These are phyloP conservation scores for Sarocladium brachiariae DNA, from an alignment of 2,329 filamentous ascomycete species.

Conservation along the genomic window DNA sequence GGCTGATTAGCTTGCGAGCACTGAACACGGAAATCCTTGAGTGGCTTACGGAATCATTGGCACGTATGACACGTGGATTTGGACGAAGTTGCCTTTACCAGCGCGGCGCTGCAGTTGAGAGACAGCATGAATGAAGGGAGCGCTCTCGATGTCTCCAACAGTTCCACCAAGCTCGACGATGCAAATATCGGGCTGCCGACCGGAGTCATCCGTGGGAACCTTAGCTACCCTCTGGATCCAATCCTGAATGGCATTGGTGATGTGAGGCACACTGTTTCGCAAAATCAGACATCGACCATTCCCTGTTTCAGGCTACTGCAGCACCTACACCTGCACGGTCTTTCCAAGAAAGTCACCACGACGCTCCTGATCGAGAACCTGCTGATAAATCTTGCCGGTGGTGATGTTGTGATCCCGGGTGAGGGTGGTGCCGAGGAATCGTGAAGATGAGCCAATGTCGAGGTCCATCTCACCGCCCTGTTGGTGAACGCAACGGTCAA, in stretches of 20 bases:
- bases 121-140: constrained; percentile 82
- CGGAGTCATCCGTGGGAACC: constrained; percentile 80
- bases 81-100: constrained; percentile 74
- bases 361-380: constrained; percentile 61
- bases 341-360: constrained; percentile 75
- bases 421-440: constrained; percentile 65
- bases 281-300: constrained; percentile 1
- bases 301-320: neutral
- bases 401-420: constrained; percentile 92
- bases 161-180: constrained; percentile 58
- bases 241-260: constrained; percentile 86
- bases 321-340: constrained; percentile 65
- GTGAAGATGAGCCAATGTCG: constrained; percentile 52
- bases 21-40: neutral
- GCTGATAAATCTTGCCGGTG: constrained; percentile 90
- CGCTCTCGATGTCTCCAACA: constrained; percentile 72
- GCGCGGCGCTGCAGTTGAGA: constrained; percentile 61
- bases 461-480: constrained; percentile 33
- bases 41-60: constrained; percentile 45
- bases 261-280: constrained; percentile 60
- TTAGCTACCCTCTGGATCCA: constrained; percentile 84
- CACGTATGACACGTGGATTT: constrained; percentile 85
- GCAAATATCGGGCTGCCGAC: constrained; percentile 81
- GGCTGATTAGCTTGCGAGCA: neutral
- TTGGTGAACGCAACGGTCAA: neutral